phyloP scores from a whole-genome alignment of 2,329 filamentous ascomycete genomes.

The Ophiostoma pallidulum region DNA sequence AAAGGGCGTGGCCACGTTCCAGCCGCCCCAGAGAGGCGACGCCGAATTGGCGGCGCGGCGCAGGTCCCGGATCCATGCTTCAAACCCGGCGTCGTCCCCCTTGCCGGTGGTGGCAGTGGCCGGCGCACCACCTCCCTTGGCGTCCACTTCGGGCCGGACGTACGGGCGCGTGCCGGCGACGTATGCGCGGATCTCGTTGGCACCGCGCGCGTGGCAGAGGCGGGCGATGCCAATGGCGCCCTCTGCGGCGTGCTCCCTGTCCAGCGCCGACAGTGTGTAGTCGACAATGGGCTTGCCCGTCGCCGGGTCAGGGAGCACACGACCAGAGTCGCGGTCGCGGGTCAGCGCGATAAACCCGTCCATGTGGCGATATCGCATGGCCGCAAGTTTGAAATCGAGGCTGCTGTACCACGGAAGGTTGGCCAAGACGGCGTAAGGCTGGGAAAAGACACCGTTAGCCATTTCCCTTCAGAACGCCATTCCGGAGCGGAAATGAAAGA shows the following conservation, averaged over 20 bases:
- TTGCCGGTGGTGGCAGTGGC: constrained; percentile 26
- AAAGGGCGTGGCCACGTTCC: constrained; percentile 44
- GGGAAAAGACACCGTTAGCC: constrained; percentile 3
- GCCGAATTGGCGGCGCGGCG: constrained; percentile 19
- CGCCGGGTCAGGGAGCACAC: constrained; percentile 60
- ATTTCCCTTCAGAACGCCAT: background rate
- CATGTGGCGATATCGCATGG: constrained; percentile 59
- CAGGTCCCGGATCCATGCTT: constrained; percentile 48
- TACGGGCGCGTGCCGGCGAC: constrained; percentile 58
- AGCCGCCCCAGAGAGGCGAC: constrained; percentile 25
- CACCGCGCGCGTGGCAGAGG: constrained; percentile 69
- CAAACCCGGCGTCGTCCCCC: constrained; percentile 51
- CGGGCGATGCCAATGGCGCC: constrained; percentile 64
- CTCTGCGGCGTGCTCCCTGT: constrained; percentile 61
- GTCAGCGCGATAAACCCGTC: constrained; percentile 63
- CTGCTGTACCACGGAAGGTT: constrained; percentile 58
- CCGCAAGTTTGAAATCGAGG: constrained; percentile 62
- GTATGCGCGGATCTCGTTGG: constrained; percentile 64
- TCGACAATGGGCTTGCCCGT: constrained; percentile 57
- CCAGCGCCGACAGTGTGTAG: constrained; percentile 63
- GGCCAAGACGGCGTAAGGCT: constrained; percentile 56
- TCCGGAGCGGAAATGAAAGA: too few species aligned
- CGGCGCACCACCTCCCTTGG: too few species aligned
- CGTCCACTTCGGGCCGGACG: constrained; percentile 23
- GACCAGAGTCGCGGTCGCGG: constrained; percentile 67